These are phyloP conservation scores for Curvularia verruculosa DNA, from an alignment of 2,329 filamentous ascomycete species.

Conservation along the genomic window DNA sequence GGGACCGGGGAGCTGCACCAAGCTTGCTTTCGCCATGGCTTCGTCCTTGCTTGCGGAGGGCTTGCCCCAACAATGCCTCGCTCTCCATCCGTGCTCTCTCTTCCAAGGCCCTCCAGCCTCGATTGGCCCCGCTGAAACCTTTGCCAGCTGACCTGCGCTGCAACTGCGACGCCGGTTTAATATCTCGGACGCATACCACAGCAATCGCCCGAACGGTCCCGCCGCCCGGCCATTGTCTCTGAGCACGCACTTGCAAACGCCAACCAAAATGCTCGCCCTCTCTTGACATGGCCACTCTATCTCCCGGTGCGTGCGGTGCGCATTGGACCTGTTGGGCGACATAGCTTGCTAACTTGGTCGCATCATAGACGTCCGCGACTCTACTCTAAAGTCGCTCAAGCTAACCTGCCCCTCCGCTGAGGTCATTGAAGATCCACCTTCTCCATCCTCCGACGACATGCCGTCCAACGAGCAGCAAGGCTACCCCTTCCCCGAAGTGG, in stretches of 20 bases:
- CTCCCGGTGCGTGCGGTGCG: slow-evolving; percentile 29
- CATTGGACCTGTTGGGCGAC: slow-evolving; percentile 12
- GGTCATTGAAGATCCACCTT: slow-evolving; percentile 30
- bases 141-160: neutral
- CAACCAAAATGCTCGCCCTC: slow-evolving; percentile 16
- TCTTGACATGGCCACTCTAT: slow-evolving; percentile 35
- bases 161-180: slow-evolving; percentile 1
- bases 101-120: neutral
- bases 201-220: slow-evolving; percentile 8
- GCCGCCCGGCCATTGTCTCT: slow-evolving; percentile 7
- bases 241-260: slow-evolving; percentile 8
- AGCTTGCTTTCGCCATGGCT: slow-evolving; percentile 3
- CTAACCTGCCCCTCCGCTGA: slow-evolving; percentile 48
- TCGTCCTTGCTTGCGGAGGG: neutral
- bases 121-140: neutral
- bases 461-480: slow-evolving; percentile 24
- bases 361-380: slow-evolving; percentile 44
- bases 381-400: slow-evolving; percentile 46
- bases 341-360: slow-evolving; percentile 31
- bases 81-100: neutral
- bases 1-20: neutral
- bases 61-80: neutral
- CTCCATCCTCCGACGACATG: slow-evolving; percentile 24
- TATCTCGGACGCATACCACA: neutral
- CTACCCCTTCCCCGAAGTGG: slow-evolving; percentile 41